These are phyloP conservation scores for Xylaria sp. DNA, from an alignment of 2,329 filamentous ascomycete genomes.

Conservation along the genomic window DNA sequence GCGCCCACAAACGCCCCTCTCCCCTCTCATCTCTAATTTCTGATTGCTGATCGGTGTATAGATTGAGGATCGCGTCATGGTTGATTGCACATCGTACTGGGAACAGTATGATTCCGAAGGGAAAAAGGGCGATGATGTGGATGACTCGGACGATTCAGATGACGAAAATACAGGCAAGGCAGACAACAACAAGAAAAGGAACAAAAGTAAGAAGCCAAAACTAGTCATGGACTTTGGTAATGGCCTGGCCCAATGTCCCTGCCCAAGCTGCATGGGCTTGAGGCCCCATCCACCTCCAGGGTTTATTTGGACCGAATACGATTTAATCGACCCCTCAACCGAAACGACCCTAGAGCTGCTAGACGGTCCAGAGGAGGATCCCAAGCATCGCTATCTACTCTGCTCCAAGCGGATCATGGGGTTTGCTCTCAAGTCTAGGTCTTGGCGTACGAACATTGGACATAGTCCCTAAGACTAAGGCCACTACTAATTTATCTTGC, in stretches of 20 bases:
- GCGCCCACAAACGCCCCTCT: too few relatives aligned
- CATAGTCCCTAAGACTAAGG: neutral
- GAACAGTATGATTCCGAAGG: neutral
- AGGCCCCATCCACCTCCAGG: neutral
- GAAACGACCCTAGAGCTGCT: constrained; percentile 1
- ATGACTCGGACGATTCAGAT: neutral
- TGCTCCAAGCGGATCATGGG: constrained; percentile 1
- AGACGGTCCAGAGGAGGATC: neutral
- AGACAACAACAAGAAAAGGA: too few relatives aligned
- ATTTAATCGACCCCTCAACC: neutral
- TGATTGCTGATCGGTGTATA: neutral
- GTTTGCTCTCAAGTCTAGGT: constrained; percentile 7
- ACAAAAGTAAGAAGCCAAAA: neutral
- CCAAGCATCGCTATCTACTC: constrained; percentile 9
- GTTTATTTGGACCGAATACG: neutral
- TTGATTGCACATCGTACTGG: constrained; percentile 4
- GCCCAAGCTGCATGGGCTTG: neutral
- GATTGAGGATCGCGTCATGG: constrained; percentile 1
- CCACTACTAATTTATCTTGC: neutral
- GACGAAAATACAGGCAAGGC: neutral
- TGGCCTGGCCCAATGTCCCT: neutral
- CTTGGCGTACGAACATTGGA: constrained; percentile 4
- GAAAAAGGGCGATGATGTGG: neutral
- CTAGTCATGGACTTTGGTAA: neutral
- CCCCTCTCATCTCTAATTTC: too few relatives aligned